Conservation (phyloP, 2,329 filamentous ascomycete genomes). For the Metarhizium sp. region DNA sequence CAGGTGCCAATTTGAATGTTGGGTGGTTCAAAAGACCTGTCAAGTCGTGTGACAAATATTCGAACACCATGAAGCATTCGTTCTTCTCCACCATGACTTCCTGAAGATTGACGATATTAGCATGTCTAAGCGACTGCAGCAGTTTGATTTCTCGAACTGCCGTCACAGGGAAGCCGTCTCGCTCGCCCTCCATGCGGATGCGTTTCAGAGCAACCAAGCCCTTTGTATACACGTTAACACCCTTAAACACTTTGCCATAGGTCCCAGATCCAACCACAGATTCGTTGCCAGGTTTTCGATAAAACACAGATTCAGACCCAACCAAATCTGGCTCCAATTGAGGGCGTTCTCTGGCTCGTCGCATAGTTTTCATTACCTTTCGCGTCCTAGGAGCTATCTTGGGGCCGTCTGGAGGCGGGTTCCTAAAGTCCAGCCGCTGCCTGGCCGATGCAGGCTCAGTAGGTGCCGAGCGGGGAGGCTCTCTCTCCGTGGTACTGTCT, state of each 20-base stretch:
- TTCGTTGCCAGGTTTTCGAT: conserved; percentile 91
- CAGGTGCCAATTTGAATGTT: conserved; percentile 71
- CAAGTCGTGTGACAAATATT: conserved; percentile 92
- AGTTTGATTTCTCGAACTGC: conserved; percentile 87
- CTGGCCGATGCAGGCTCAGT: conserved; percentile 45
- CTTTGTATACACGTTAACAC: conserved; percentile 84
- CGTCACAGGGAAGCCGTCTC: conserved; percentile 84
- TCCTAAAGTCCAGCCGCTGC: conserved; percentile 23
- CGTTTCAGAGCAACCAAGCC: conserved; percentile 77
- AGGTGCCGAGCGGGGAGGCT: conserved; percentile 39
- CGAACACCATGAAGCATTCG: conserved; percentile 99
- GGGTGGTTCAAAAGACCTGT: conserved; percentile 94
- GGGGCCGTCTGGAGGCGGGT: conserved; percentile 24
- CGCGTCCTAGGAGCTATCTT: conserved; percentile 42
- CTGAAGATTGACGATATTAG: conserved; percentile 72
- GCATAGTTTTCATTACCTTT: conserved; percentile 58
- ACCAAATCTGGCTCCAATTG: conserved; percentile 62
- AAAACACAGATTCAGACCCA: conserved; percentile 82
- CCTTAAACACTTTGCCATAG: conserved; percentile 93
- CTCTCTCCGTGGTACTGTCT: conserved; percentile 28
- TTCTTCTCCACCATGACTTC: conserved; percentile 98
- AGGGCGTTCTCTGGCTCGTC: conserved; percentile 61
- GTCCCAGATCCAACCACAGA: conserved; percentile 93
- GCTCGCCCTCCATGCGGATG: conserved; percentile 88
- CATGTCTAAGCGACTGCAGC: conserved; percentile 74